Conservation (phyloP, 2,329 filamentous ascomycete species). For the Blastomyces silverae region DNA sequence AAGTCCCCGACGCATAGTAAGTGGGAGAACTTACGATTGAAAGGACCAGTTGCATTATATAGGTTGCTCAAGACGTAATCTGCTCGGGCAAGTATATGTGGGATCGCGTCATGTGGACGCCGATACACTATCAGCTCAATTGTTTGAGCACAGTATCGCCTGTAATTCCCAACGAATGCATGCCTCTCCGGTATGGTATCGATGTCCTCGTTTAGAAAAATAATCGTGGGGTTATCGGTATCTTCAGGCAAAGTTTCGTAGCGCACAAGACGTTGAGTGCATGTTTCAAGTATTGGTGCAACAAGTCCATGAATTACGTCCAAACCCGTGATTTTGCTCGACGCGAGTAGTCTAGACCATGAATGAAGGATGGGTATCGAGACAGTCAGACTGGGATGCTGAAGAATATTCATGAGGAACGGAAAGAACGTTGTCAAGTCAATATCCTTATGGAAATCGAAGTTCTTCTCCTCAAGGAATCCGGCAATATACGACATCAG, state of each 20-base stretch:
- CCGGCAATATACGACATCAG: constrained; percentile 78
- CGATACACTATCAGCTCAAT: constrained; percentile 80
- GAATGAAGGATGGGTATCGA: constrained; percentile 88
- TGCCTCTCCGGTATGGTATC: constrained; percentile 91
- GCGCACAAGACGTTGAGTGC: constrained; percentile 72
- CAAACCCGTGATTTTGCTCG: constrained; percentile 57
- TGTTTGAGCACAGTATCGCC: constrained; percentile 78
- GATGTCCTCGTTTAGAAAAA: constrained; percentile 86
- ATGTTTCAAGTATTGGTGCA: constrained; percentile 70
- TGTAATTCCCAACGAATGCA: constrained; percentile 91
- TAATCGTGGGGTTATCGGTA: constrained; percentile 67
- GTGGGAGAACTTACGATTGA: constrained; percentile 51
- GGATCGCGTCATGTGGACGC: constrained; percentile 75
- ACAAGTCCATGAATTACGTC: constrained; percentile 57
- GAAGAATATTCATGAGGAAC: constrained; percentile 70
- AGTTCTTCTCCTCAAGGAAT: constrained; percentile 72
- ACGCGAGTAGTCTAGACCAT: constrained; percentile 76
- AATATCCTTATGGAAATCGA: constrained; percentile 56
- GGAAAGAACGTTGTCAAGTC: constrained; percentile 71
- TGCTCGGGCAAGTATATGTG: constrained; percentile 75
- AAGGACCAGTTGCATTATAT: constrained; percentile 61
- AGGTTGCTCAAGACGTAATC: constrained; percentile 67
- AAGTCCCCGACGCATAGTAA: constrained; percentile 10
- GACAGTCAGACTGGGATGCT: constrained; percentile 79
- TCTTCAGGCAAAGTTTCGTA: constrained; percentile 84